A percentile compares a stretch with the other conserved stretches of the same genome.
Evolutionary conservation across 805 yeast genomes (phyloP).

Genomic region (Nakazawaea wyomingensis): DNA sequence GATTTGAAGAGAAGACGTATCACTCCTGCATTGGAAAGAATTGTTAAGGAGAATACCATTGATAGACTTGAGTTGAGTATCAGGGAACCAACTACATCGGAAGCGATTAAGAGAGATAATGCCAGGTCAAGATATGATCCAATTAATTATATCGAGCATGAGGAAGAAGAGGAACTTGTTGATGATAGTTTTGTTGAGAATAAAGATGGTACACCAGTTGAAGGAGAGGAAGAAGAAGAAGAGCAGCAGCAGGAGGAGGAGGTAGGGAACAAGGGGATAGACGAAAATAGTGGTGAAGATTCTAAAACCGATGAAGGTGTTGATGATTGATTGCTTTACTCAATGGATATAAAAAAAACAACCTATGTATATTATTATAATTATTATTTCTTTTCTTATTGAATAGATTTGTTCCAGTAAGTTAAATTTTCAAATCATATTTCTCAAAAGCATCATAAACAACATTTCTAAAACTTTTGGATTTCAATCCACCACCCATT

Average conservation of each 20-base stretch:
- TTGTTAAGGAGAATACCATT: constrained; percentile 49
- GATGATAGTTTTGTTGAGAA: background rate
- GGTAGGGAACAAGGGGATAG: constrained; percentile 19
- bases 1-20: constrained; percentile 85
- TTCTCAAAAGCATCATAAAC: background rate
- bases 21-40: constrained; percentile 49
- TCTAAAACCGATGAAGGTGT: background rate
- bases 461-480: background rate
- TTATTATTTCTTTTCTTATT: background rate
- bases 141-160: constrained; percentile 66
- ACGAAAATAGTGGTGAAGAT: background rate
- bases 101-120: constrained; percentile 62
- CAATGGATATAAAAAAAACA: background rate
- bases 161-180: constrained; percentile 34
- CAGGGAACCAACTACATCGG: constrained; percentile 70
- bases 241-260: constrained; percentile 32
- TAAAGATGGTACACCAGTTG: no score
- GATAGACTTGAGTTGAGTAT: constrained; percentile 59
- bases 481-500: background rate
- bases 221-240: no score
- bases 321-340: background rate
- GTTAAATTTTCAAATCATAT: background rate
- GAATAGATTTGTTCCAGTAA: no score
- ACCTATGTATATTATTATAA: background rate
- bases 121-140: constrained; percentile 71